Conservation (phyloP, 495 filamentous ascomycete species). For the Podospora pseudoanserina region DNA sequence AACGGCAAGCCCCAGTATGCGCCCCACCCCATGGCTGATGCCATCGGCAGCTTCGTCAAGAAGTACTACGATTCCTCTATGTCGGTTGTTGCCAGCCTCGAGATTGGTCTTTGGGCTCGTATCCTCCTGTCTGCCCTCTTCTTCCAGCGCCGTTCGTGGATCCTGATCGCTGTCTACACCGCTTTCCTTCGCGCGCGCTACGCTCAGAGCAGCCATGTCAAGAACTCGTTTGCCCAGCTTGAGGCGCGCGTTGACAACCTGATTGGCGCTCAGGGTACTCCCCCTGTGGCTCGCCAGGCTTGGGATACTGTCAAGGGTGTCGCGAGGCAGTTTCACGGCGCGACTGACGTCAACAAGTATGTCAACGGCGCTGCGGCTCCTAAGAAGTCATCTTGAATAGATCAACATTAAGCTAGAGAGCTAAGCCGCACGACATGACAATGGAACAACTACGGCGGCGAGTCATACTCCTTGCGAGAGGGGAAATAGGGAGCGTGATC, state of each 20-base stretch:
- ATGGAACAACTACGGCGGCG: not conserved
- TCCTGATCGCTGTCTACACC: constrained; percentile 79
- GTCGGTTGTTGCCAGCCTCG: constrained; percentile 72
- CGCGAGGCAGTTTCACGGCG: constrained; percentile 68
- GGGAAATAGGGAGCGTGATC: not conserved
- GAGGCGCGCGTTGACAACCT: constrained; percentile 73
- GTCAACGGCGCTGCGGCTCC: constrained; percentile 51
- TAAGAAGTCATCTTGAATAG: constrained; percentile 47
- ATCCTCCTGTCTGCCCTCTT: constrained; percentile 72
- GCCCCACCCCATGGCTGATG: constrained; percentile 67
- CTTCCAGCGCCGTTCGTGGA: constrained; percentile 87
- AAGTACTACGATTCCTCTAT: constrained; percentile 91
- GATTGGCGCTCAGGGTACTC: constrained; percentile 80
- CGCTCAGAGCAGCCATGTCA: constrained; percentile 87
- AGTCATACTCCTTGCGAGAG: not conserved
- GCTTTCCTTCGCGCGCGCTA: constrained; percentile 87
- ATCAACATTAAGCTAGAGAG: not conserved
- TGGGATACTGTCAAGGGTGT: constrained; percentile 80
- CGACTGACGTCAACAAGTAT: constrained; percentile 73
- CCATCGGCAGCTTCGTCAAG: constrained; percentile 90
- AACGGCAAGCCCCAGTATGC: constrained; percentile 58
- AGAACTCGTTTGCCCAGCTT: constrained; percentile 69
- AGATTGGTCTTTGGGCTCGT: constrained; percentile 79
- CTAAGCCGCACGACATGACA: constrained; percentile 6
- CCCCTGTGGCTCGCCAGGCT: constrained; percentile 72